Base-by-base conservation (phyloP, 2,329 filamentous ascomycete species). In the Penicillium frequentans region DNA sequence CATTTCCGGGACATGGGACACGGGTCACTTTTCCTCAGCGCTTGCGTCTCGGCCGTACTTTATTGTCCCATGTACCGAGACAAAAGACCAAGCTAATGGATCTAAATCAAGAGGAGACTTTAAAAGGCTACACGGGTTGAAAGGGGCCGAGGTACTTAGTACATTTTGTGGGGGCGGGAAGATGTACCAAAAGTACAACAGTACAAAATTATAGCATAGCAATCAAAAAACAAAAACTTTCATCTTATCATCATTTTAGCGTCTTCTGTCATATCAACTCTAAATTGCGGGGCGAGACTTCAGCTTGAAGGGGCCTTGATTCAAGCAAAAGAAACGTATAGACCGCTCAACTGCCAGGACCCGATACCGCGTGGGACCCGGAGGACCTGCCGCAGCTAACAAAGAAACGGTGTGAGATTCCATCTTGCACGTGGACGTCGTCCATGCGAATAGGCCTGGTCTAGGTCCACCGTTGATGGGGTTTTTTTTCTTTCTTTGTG, bases 231-330 rank as follows among this genome's bases (percentile, higher is more conserved):
- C 35, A 19, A 39, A 16, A 21, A 50, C n/a, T 27, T 56, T 64
- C 64, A 62, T 66, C 59, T 60, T 58, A 64, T 65, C 63, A 50
- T 63, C 19, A 59, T 55, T 59, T 62, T 65, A 65, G 61, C 63
- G 63, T 54, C 55, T 57, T 59, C 60, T 62, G 61, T 61, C 61
- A 64, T 49, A 55, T 50, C 55, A 65, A 65, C 63, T 64, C 55
- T 66, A 66, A 61, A 59, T 61, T 63, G 61, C 63, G 58, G 61
- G 59, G 55, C 53, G 14, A 42, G 23, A 48, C 31, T 46, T 54
- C 47, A 49, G 10, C 26, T 54, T 39, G 45, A 42, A 19, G 23
- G 11, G 19, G 19, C 31, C 43, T 49, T n/a, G 47, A 37, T 16
- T 29, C 19, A 29, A 33, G 31, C 14, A 46, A 33, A 24, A 46